Evolutionary conservation across 257 asterid genomes (phyloP).

Genomic region (Catharanthus roseus): DNA sequence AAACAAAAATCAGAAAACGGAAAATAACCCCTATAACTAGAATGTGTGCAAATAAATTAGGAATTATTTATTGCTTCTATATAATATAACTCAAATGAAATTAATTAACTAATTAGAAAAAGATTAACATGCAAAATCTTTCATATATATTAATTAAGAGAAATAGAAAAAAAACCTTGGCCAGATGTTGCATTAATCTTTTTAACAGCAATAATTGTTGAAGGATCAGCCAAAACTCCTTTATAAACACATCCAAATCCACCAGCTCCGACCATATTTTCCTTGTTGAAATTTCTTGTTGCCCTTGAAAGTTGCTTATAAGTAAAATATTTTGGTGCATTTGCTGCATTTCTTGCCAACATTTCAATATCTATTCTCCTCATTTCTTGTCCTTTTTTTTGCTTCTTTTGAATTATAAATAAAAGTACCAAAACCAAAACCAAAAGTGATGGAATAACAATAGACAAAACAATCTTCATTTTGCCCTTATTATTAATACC

Average conservation of each 20-base stretch:
- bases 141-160: not conserved
- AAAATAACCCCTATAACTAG: too few species aligned
- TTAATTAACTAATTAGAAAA: too few species aligned
- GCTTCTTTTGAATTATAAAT: conserved; percentile 22
- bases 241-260: conserved; percentile 69
- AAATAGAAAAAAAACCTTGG: conserved; percentile 35
- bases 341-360: conserved; percentile 44
- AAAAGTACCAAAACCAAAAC: conserved; percentile 14
- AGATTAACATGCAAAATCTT: not conserved
- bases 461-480: conserved; percentile 18
- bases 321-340: conserved; percentile 49
- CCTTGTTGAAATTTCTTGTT: conserved; percentile 44
- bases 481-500: conserved; percentile 20
- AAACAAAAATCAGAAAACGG: too few species aligned
- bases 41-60: not conserved
- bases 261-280: conserved; percentile 52
- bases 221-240: conserved; percentile 34
- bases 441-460: conserved; percentile 29
- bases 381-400: conserved; percentile 15
- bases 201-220: conserved; percentile 48
- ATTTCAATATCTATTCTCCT: conserved; percentile 39
- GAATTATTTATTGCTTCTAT: too few species aligned
- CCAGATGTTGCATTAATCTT: conserved; percentile 55
- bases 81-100: too few species aligned
- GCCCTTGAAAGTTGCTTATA: conserved; percentile 53